phyloP scores from a whole-genome alignment of 805 yeast genomes.

The Zygotorulaspora chibaensis region DNA sequence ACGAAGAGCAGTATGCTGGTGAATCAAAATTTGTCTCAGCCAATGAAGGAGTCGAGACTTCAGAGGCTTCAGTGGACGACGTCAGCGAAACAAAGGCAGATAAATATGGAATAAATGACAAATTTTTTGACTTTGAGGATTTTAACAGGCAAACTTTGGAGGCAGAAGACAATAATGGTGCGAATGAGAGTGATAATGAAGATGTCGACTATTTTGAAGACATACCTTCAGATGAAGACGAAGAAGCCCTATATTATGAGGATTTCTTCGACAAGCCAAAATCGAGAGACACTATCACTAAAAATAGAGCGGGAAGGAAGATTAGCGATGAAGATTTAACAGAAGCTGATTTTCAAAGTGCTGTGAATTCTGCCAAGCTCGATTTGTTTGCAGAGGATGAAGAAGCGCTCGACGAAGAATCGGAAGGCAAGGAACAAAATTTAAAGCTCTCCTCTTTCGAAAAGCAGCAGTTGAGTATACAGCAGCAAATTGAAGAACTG shows the following conservation, averaged over 20 bases:
- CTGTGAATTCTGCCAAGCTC: constrained; percentile 56
- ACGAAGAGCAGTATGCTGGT: constrained; percentile 11
- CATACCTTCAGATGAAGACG: constrained; percentile 46
- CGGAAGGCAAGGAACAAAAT: constrained; percentile 27
- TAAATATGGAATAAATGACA: constrained; percentile 70
- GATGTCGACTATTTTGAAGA: constrained; percentile 50
- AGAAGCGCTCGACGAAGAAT: constrained; percentile 24
- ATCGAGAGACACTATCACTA: background rate
- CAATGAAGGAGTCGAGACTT: constrained; percentile 13
- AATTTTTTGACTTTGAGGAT: constrained; percentile 78
- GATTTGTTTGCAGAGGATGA: constrained; percentile 53
- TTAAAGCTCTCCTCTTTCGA: constrained; percentile 64
- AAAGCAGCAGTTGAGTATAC: constrained; percentile 72
- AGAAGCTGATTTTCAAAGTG: constrained; percentile 60
- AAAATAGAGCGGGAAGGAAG: constrained; percentile 4
- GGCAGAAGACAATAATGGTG: constrained; percentile 45
- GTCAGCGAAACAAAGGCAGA: constrained; percentile 38
- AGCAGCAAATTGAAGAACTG: constrained; percentile 68
- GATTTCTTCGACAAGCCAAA: constrained; percentile 57
- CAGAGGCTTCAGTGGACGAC: constrained; percentile 12
- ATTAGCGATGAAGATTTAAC: constrained; percentile 41
- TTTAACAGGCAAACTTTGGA: constrained; percentile 73
- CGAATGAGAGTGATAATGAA: constrained; percentile 44
- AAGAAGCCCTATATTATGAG: constrained; percentile 54
- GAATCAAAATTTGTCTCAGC: constrained; percentile 7